Base-by-base conservation (phyloP, 1,139 yeast species). In the Pichia sp. region DNA sequence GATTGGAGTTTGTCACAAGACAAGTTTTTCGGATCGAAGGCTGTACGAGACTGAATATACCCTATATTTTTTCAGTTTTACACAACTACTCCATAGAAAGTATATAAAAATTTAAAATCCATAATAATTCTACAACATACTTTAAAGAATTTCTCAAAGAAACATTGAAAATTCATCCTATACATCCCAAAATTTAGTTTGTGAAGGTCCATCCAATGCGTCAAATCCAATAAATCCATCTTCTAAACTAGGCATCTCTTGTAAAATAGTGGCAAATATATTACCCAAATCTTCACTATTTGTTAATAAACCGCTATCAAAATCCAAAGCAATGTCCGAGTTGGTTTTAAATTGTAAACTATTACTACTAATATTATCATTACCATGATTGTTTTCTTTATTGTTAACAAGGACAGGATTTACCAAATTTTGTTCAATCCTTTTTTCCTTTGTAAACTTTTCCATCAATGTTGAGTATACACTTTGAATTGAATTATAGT, bases 401-500 rank as follows among this genome's bases (percentile, higher is more conserved):
- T 29, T 15, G 8, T 11, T 29, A 15, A 29, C 5, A 4, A 29
- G 6, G n/a, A 1, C n/a, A 15, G 5, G 8, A 3, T 15, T 15
- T 29, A 5, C n/a, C 6, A 3, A 5, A 29, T 15, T 9, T 29
- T 29, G 16, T 15, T 29, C 8, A 15, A 1, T 5, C 15, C 8
- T 15, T 29, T 29, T 16, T 2, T 12, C 12, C 2, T 15, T 29
- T 11, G 6, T 2, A 15, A 29, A 15, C 2, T 6, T 29, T 15
- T 29, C 18, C 32, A 15, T 29, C 7, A 15, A 15, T 15, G 32
- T 15, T 29, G 11, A 15, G 6, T 15, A 29, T 4, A 9, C n/a
- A 15, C n/a, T 29, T 15, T 29, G 32, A 23, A 43, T 37, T 18
- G 44, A 16, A 4, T 30, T 22, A 29, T 46, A 46, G 7, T 46